phyloP scores from a whole-genome alignment of 257 asterid genomes.

The Penstemon eatonii region DNA sequence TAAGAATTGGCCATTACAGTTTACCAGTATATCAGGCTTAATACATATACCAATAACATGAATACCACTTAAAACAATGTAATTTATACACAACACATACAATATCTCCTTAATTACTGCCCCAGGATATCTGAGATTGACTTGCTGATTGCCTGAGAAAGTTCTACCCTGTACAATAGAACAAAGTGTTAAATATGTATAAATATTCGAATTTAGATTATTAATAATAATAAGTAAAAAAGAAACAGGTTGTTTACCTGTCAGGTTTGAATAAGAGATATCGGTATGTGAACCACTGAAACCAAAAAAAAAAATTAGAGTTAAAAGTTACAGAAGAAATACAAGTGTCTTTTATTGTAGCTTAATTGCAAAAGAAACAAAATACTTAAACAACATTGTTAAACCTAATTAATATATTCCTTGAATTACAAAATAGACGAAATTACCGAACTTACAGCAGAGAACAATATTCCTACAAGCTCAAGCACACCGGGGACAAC shows the following conservation, averaged over 20 bases:
- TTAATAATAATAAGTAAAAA: not conserved
- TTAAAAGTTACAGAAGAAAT: conserved; percentile 30
- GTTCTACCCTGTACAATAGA: conserved; percentile 52
- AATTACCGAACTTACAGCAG: conserved; percentile 58
- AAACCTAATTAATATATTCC: no score
- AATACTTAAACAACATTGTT: conserved; percentile 1
- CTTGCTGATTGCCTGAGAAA: conserved; percentile 54
- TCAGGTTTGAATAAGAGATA: conserved; percentile 92
- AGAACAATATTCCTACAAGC: conserved; percentile 70
- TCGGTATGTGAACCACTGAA: conserved; percentile 91
- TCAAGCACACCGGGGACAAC: conserved; percentile 70
- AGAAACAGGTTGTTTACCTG: conserved; percentile 41
- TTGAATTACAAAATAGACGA: not conserved
- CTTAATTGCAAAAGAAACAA: conserved; percentile 14
- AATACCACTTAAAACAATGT: conserved; percentile 3
- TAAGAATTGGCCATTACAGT: not conserved
- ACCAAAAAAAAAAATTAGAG: not conserved
- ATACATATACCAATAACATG: conserved; percentile 10
- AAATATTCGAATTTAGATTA: not conserved
- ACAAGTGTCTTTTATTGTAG: not conserved
- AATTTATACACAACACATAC: conserved; percentile 15
- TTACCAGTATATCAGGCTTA: conserved; percentile 13
- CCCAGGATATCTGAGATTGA: conserved; percentile 60
- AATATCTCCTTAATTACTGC: conserved; percentile 40
- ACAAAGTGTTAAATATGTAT: not conserved